These are phyloP conservation scores for Diaporthe capsici DNA, from an alignment of 2,329 filamentous ascomycete genomes.

Conservation along the genomic window DNA sequence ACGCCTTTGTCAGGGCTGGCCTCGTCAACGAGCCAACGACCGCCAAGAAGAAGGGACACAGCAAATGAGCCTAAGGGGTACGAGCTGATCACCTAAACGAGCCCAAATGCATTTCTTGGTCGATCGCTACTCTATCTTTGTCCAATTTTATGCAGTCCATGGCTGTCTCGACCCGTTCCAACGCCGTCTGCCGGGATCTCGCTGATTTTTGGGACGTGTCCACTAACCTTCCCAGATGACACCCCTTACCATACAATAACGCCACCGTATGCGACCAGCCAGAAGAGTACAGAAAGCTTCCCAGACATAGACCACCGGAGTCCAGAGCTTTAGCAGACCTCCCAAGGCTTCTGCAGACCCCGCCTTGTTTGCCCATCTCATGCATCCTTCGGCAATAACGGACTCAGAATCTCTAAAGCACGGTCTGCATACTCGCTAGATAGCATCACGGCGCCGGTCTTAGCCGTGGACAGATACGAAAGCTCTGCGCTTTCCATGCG, in stretches of 20 bases:
- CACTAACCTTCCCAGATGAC: not conserved
- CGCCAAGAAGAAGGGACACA: conserved; percentile 60
- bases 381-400: conserved; percentile 58
- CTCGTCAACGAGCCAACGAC: conserved; percentile 69
- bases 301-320: not conserved
- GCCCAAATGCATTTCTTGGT: not conserved
- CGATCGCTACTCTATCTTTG: not conserved
- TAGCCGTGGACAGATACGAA: conserved; percentile 90
- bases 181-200: not conserved
- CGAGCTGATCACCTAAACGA: not conserved
- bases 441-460: conserved; percentile 91
- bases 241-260: conserved; percentile 24
- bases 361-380: conserved; percentile 1
- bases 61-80: conserved; percentile 45
- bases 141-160: not conserved
- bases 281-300: not conserved
- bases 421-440: conserved; percentile 79
- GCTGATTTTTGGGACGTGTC: conserved; percentile 1
- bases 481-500: conserved; percentile 76
- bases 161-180: not conserved
- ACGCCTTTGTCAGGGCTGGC: conserved; percentile 84
- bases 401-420: conserved; percentile 78
- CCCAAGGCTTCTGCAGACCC: not conserved
- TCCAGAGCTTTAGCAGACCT: not conserved
- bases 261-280: conserved; percentile 26